A percentile compares a stretch with the other conserved stretches of the same genome.
phyloP scores from a whole-genome alignment of 2,329 filamentous ascomycete genomes.

The Fusarium sp. region DNA sequence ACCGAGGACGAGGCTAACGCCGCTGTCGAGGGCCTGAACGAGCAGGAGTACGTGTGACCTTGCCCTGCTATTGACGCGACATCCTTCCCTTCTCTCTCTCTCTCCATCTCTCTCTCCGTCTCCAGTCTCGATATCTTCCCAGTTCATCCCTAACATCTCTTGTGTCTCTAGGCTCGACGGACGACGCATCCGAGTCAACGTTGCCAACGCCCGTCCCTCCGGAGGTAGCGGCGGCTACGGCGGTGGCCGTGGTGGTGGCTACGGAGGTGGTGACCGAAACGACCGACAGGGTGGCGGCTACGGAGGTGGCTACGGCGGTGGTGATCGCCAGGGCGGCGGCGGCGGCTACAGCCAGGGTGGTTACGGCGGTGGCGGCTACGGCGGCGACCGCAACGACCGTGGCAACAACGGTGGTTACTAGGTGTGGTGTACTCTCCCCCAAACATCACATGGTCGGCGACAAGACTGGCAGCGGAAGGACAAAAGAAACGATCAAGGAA shows the following conservation, averaged over 20 bases:
- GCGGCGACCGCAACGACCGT: background rate
- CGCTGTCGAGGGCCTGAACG: background rate
- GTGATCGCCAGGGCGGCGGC: background rate
- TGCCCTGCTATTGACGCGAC: rapidly evolving
- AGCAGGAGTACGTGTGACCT: background rate
- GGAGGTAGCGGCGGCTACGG: background rate
- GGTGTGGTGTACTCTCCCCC: background rate
- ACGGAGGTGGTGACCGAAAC: background rate
- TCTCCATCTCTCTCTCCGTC: too few species aligned
- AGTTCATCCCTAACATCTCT: background rate
- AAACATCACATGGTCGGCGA: background rate
- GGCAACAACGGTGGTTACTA: background rate
- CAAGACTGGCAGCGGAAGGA: background rate
- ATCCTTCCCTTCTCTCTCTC: background rate
- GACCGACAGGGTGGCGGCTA: background rate
- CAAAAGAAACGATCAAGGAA: background rate
- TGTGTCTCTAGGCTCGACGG: background rate
- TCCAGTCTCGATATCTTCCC: too few species aligned
- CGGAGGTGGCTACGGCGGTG: background rate
- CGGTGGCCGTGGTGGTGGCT: background rate
- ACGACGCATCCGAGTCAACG: background rate
- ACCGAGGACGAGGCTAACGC: rapidly evolving
- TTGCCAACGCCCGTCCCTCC: background rate
- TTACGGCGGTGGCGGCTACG: background rate
- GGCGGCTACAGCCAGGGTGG: background rate